Conservation (phyloP, 1,284 basidiomycete genomes). For the Ceratobasidium sp. region DNA sequence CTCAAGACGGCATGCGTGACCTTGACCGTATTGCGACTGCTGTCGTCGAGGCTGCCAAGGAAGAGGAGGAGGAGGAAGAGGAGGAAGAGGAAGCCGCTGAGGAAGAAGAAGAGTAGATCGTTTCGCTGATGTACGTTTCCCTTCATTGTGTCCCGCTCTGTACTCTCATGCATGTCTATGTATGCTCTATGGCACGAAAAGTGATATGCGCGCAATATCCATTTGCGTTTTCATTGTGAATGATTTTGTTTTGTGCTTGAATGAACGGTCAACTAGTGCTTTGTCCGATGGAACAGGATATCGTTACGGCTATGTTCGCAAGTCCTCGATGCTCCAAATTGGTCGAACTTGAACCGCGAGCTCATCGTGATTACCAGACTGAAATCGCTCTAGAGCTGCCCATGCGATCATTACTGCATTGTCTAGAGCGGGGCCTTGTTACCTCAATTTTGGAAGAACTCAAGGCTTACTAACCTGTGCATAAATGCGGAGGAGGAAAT, state of each 20-base stretch:
- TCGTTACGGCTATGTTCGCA: conserved; percentile 43
- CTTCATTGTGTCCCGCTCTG: conserved; percentile 21
- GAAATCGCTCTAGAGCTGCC: conserved; percentile 83
- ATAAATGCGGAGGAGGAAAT: conserved; percentile 77
- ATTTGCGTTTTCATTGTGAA: conserved; percentile 25
- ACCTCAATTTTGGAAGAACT: conserved; percentile 13
- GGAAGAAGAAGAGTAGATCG: conserved; percentile 22
- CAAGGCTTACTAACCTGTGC: conserved; percentile 68
- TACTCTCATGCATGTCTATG: conserved; percentile 35
- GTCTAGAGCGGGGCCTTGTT: conserved; percentile 58
- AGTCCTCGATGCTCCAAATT: conserved; percentile 75
- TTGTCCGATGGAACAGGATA: not conserved
- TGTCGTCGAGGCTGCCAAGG: conserved; percentile 72
- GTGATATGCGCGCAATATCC: conserved; percentile 12
- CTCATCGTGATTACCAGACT: conserved; percentile 65
- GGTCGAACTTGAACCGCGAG: conserved; percentile 60
- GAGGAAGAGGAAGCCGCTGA: conserved; percentile 31
- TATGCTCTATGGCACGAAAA: conserved; percentile 33
- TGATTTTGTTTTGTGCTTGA: not conserved
- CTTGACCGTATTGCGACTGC: conserved; percentile 98
- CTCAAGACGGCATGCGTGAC: conserved; percentile 96
- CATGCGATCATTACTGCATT: conserved; percentile 96
- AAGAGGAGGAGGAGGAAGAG: conserved; percentile 40
- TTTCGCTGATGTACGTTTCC: conserved; percentile 12
- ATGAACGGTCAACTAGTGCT: too few relatives aligned